Conservation (phyloP, 257 asterid species). For the Parsonsia alboflavescens region DNA sequence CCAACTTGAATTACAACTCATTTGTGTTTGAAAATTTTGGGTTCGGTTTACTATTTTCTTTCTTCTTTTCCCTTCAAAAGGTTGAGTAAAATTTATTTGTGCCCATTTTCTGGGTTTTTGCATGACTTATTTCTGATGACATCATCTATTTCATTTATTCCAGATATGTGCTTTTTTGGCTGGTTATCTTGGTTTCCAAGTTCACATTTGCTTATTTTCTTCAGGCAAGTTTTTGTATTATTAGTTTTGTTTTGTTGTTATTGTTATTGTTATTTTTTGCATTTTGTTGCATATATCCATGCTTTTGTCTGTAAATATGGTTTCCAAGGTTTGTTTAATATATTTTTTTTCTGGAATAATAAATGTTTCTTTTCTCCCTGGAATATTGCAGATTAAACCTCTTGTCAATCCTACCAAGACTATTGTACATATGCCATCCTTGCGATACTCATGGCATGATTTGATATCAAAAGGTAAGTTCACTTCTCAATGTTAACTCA, state of each 20-base stretch:
- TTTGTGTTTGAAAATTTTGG: not conserved
- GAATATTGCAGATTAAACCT: constrained; percentile 67
- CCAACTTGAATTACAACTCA: not conserved
- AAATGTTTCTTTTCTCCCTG: not conserved
- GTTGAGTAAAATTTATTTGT: not conserved
- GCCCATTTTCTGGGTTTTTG: not conserved
- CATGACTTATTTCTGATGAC: not conserved
- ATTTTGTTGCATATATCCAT: not conserved
- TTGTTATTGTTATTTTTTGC: not conserved
- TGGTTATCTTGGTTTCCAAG: constrained; percentile 88
- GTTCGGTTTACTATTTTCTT: not conserved
- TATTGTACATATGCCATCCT: constrained; percentile 41
- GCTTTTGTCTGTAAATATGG: not conserved
- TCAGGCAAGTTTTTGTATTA: constrained; percentile 56
- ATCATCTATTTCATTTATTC: constrained; percentile 6
- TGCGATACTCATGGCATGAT: constrained; percentile 90
- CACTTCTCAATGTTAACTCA: not conserved
- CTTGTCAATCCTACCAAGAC: constrained; percentile 67
- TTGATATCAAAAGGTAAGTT: constrained; percentile 66
- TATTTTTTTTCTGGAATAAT: not conserved
- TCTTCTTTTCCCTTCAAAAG: not conserved
- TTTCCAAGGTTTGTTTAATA: not conserved
- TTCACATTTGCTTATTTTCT: constrained; percentile 93
- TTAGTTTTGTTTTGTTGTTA: constrained; percentile 12
- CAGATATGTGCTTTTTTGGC: constrained; percentile 92